These are phyloP conservation scores for Saccharomycopsis malanga DNA, from an alignment of 805 yeast species.

Conservation along the genomic window DNA sequence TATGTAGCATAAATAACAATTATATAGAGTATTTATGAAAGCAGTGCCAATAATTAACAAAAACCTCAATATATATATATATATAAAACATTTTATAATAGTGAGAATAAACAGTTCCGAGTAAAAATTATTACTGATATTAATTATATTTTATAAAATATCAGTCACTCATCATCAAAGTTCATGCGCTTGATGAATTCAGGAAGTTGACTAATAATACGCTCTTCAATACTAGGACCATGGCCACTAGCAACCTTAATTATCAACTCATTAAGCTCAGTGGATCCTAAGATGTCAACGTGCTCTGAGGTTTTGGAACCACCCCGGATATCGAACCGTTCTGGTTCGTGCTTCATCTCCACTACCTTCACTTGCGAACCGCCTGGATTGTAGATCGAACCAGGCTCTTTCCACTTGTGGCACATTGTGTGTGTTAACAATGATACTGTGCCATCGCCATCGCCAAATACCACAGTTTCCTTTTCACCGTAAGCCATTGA, in stretches of 20 bases:
- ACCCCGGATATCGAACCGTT: slow-evolving; percentile 87
- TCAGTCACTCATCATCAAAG: no score
- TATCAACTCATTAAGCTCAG: slow-evolving; percentile 82
- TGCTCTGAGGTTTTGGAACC: slow-evolving; percentile 98
- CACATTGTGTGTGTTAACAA: slow-evolving; percentile 82
- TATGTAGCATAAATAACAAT: no score
- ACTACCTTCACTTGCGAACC: slow-evolving; percentile 65
- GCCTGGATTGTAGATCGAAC: slow-evolving; percentile 75
- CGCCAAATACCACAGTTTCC: slow-evolving; percentile 71
- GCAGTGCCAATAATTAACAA: no score
- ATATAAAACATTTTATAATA: no score
- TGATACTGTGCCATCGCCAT: slow-evolving; percentile 96
- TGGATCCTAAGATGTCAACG: slow-evolving; percentile 91
- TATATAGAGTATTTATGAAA: no score
- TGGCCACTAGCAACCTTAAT: slow-evolving; percentile 76
- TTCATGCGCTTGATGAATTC: slow-evolving; percentile 55
- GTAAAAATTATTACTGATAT: no score
- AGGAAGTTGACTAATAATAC: slow-evolving; percentile 49
- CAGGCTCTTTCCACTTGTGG: slow-evolving; percentile 73
- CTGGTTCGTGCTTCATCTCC: slow-evolving; percentile 91
- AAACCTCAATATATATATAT: no score
- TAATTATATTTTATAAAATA: no score
- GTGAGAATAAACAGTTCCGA: no score
- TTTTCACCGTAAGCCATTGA: slow-evolving; percentile 60
- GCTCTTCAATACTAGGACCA: slow-evolving; percentile 60